Evolutionary conservation across 2,329 filamentous ascomycete species (phyloP), one percentile per base, ranked within the genome.

Genomic region (Salinomyces thailandicus): DNA sequence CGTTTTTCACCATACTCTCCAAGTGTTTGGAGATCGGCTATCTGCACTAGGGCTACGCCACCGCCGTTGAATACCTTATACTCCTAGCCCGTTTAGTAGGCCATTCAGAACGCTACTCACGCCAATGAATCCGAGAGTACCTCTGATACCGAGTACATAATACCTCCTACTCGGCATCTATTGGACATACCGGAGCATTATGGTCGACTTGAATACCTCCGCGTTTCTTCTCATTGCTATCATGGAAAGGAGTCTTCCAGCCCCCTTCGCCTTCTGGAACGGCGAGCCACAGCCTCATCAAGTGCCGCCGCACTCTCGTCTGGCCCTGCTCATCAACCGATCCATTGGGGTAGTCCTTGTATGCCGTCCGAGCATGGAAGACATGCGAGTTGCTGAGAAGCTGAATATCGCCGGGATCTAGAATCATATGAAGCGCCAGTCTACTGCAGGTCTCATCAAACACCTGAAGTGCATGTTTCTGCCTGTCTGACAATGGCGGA

Each of bases 201-300:
- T 93, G 75, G 59, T 93, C 75, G 2, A 94, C 85, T 64, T 93
- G 86, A 47, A 93, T 84, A 0, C 85, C 86, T 5, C 85, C 85
- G 13, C 86, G 71, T 73, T 93, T 93, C 73, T 83, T 84, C 69
- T 91, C 81, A 38, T 73, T 66, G 38, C 74, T 81, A 60, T 93
- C 86, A 50, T 76, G 78, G 63, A 87, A 89, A 1, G 85, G 85
- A 59, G 93, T 60, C 35, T 73, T 77, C 85, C 85, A 93, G 0
- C 86, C 86, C 2, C 85, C 86, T 60, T 93, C 85, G 15, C 62
- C 68, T 62, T 89, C 81, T 0, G 85, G 85, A 2, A 82, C 85
- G 8, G 82, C 78, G 37, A 94, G 64, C 86, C 86, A 94, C 47
- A 93, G 63, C 31, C 86, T 70, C 69, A 93, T 81, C 17, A 93